Conservation (phyloP, 345 rosid genomes). For the Orychophragmus violaceus region DNA sequence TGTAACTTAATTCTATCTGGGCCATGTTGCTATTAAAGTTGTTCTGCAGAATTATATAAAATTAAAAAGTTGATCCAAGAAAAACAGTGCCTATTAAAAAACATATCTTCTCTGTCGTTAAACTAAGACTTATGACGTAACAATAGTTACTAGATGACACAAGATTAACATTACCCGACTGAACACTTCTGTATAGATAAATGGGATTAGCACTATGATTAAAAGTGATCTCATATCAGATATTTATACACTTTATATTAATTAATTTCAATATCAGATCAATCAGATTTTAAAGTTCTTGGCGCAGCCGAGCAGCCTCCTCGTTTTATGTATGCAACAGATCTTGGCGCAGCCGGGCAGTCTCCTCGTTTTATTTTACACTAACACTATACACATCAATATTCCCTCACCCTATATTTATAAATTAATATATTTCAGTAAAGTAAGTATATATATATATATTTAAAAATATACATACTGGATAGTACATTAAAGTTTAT, state of each 20-base stretch:
- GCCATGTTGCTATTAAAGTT: conserved; percentile 10
- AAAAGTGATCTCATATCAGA: neutral
- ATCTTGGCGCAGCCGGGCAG: too few species aligned
- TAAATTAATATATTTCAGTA: neutral
- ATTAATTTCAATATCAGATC: neutral
- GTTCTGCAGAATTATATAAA: neutral
- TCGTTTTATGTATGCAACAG: too few species aligned
- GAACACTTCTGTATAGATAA: neutral
- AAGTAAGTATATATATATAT: neutral
- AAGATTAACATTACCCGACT: neutral
- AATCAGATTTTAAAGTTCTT: neutral
- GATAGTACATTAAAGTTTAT: neutral
- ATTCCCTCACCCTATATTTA: neutral
- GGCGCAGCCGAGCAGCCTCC: conserved; percentile 14
- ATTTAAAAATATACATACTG: neutral
- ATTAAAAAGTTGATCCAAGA: neutral
- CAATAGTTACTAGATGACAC: too few species aligned
- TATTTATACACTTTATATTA: neutral
- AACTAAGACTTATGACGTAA: neutral
- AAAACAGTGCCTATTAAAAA: conserved; percentile 1
- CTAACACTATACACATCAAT: neutral
- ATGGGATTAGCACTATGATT: neutral
- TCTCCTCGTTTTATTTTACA: conserved; percentile 6
- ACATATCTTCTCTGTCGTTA: neutral
- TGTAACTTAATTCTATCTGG: neutral